Evolutionary conservation across 257 asterid species (phyloP).

Genomic region (Dorcoceras hygrometricum): DNA sequence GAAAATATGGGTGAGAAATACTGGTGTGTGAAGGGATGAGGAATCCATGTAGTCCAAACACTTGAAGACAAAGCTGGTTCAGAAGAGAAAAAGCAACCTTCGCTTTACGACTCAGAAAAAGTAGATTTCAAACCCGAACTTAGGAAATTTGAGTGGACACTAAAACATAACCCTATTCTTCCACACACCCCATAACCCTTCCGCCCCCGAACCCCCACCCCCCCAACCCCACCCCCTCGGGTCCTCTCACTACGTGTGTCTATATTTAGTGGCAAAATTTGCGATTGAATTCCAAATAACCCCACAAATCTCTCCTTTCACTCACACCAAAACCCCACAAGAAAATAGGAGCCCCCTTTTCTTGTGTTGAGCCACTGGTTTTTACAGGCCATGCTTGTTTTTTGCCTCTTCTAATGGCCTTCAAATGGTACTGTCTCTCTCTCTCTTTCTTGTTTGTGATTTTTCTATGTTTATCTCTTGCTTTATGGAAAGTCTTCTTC

Average conservation of each 20-base stretch:
- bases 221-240: neutral
- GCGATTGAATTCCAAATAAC: slow-evolving; percentile 31
- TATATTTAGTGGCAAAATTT: slow-evolving; percentile 52
- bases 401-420: slow-evolving; percentile 29
- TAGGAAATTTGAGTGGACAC: slow-evolving; percentile 57
- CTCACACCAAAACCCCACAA: slow-evolving; percentile 32
- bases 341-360: slow-evolving; percentile 21
- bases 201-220: neutral
- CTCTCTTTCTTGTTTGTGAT: neutral
- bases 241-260: slow-evolving; percentile 28
- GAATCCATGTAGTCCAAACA: slow-evolving; percentile 96
- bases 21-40: slow-evolving; percentile 34
- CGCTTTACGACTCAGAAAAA: slow-evolving; percentile 84
- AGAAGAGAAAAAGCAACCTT: slow-evolving; percentile 62
- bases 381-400: slow-evolving; percentile 35
- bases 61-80: slow-evolving; percentile 80
- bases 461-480: slow-evolving; percentile 8
- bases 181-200: neutral
- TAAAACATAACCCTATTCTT: slow-evolving; percentile 23
- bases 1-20: slow-evolving; percentile 17
- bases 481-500: slow-evolving; percentile 9
- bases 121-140: slow-evolving; percentile 57
- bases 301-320: slow-evolving; percentile 40
- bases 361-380: slow-evolving; percentile 32
- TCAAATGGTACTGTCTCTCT: too few species aligned